Conservation (phyloP, 2,329 filamentous ascomycete genomes). For the Neonectria magnoliae region DNA sequence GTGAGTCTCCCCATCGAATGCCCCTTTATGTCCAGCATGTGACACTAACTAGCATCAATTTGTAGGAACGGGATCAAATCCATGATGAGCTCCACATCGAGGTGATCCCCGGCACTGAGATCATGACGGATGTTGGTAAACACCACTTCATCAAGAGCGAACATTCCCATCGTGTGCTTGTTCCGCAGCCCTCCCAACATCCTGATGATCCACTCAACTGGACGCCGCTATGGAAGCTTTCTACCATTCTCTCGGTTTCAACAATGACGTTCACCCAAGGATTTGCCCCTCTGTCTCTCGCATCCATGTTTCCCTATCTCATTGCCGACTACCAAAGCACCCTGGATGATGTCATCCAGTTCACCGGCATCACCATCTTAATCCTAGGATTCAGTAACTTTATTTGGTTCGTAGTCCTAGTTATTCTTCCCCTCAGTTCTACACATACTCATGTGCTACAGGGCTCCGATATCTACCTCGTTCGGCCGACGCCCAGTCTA, state of each 20-base stretch:
- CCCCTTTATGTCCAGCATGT: not conserved
- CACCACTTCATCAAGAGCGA: constrained; percentile 29
- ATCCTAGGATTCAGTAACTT: constrained; percentile 25
- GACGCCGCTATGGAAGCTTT: constrained; percentile 2
- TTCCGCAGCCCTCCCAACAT: constrained; percentile 23
- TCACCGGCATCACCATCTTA: constrained; percentile 17
- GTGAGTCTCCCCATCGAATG: not conserved
- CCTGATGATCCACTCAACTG: constrained; percentile 14
- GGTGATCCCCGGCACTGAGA: constrained; percentile 30
- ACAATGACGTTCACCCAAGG: constrained; percentile 15
- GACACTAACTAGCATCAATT: not conserved
- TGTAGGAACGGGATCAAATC: constrained; percentile 9
- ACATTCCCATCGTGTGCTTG: constrained; percentile 26
- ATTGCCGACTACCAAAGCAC: constrained; percentile 11
- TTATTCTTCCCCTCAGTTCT: not conserved
- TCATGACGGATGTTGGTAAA: constrained; percentile 33
- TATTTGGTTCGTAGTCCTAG: constrained; percentile 6
- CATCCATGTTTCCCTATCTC: constrained; percentile 4
- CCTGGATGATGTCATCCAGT: constrained; percentile 16
- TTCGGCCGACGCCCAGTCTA: constrained; percentile 15
- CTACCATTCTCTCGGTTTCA: constrained; percentile 4
- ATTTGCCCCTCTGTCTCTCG: constrained; percentile 6
- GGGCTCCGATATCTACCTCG: constrained; percentile 10
- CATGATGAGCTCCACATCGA: constrained; percentile 33
- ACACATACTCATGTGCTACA: not conserved